Base-by-base conservation (phyloP, 164 flowering plant species). In the Umbilicus rupestris region DNA sequence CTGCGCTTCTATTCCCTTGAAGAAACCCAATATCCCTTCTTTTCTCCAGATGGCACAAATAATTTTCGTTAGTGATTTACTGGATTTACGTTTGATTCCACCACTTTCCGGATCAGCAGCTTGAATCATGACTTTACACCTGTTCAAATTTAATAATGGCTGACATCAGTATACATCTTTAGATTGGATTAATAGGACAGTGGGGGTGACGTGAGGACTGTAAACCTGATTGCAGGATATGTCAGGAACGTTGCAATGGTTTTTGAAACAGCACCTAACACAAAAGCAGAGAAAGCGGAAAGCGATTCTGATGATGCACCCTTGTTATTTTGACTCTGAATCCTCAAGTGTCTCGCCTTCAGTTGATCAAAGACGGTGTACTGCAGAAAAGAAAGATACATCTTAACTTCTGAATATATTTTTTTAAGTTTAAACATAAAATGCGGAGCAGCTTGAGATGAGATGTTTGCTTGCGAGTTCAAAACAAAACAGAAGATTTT, bases 1-100 rank as follows among this genome's bases (percentile, higher is more conserved):
- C 79, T 88, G 96, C 30, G 96, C 90, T 3, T 84, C 78, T 70
- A 88, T 63, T 58, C 96, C 96, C 75, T 88, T 88, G 73, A 78
- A 88, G 69, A 82, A 88, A 14, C 96, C 92, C 17, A 79, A 67
- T 0, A 76, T 0, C 28, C 95, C 96, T 77, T 87, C 95, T 66
- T 68, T 73, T 71, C 47, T 76, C 86, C 85, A 80, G 28, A 84
- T 84, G n/a, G 80, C 68, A 66, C 10, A 59, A 5, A 80, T 33
- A 15, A 79, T 70, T 41, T 70, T 74, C 22, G 67, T 28, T 17
- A 80, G 0, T 39, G 81, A 76, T 71, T 77, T 79, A 14, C 59
- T 52, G 37, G 73, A 42, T 63, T 69, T 81, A 50, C 2, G 66
- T 31, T 20, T 58, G 22, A 41, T 66, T 55, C 14, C 70, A 31